Conservation (phyloP, 2,329 filamentous ascomycete genomes). For the Hymenoscyphus scutula region DNA sequence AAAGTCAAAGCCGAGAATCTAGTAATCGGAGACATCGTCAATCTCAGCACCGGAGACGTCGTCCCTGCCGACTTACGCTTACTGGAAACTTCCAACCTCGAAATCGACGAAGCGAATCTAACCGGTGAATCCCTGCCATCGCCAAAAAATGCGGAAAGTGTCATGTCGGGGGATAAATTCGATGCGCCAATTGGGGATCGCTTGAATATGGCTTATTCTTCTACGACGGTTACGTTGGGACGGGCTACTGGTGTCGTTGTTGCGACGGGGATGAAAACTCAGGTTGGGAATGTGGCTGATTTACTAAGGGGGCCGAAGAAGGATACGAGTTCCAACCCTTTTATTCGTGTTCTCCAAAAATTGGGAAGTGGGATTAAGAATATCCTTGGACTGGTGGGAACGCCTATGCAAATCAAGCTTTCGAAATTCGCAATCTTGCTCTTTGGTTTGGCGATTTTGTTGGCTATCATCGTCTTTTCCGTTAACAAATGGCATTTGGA, state of each 20-base stretch:
- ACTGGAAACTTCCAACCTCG: slow-evolving; percentile 67
- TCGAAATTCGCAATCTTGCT: slow-evolving; percentile 81
- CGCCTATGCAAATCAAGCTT: slow-evolving; percentile 79
- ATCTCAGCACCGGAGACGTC: slow-evolving; percentile 63
- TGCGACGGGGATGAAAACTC: slow-evolving; percentile 69
- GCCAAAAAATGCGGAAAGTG: slow-evolving; percentile 59
- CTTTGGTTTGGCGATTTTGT: slow-evolving; percentile 66
- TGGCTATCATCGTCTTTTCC: slow-evolving; percentile 61
- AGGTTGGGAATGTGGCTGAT: slow-evolving; percentile 75
- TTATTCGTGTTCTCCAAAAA: slow-evolving; percentile 46
- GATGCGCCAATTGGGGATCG: slow-evolving; percentile 66
- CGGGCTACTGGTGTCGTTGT: slow-evolving; percentile 67
- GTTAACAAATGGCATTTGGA: slow-evolving; percentile 53
- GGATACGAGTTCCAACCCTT: slow-evolving; percentile 49
- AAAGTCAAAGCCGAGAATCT: slow-evolving; percentile 55
- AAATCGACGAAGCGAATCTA: slow-evolving; percentile 71
- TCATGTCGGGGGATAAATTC: slow-evolving; percentile 39
- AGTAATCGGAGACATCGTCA: slow-evolving; percentile 65
- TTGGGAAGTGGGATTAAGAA: slow-evolving; percentile 44
- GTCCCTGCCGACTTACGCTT: slow-evolving; percentile 68
- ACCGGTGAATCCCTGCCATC: slow-evolving; percentile 72
- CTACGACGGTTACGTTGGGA: slow-evolving; percentile 69
- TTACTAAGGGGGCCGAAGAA: slow-evolving; percentile 53
- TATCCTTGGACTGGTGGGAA: slow-evolving; percentile 68
- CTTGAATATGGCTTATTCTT: slow-evolving; percentile 68